Evolutionary conservation across 2,329 filamentous ascomycete genomes (phyloP), one percentile per base, ranked within the genome.

Genomic region (Fusarium virguliforme): DNA sequence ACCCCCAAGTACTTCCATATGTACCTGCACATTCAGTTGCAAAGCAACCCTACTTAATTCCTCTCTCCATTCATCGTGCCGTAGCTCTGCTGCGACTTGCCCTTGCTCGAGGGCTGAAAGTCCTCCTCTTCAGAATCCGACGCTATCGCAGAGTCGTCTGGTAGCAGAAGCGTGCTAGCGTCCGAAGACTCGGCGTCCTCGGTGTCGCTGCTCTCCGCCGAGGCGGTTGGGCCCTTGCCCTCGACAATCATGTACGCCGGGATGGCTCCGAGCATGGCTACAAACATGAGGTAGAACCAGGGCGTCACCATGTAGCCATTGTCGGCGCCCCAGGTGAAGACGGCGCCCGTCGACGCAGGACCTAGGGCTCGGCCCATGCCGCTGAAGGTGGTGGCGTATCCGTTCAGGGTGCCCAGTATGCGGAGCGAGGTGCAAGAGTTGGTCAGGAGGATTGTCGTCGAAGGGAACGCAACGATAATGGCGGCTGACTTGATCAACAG

Each of bases 371-470:
- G 85, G 2, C 95, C 95, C 6, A 98, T 80, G 0, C 93, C 94
- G 70, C 91, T 92, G 35, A 95, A 89, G 62, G 91, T 92, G 0
- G 95, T 97, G 0, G 94, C 95, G 67, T 97, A 90, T 3, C 95
- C 96, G 76, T 98, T 98, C 61, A 98, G 83, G 0, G 95, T 98
- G 1, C 94, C 95, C 6, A 98, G 87, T 9, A 97, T 88, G 46
- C 74, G 75, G 15, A 97, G 83, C 60, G 91, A 94, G 1, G 86
- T 82, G 5, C 94, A 94, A 9, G 91, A 94, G 81, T 98, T 98
- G 30, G 95, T 98, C 38, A 98, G 87, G 53, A 98, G 85, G 74
- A 98, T 98, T 6, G 94, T 97, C 28, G 89, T 91, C 76, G 93
- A 96, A 0, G 96, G 95, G 79, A 98, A 98, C 1, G 92, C 92